phyloP scores from a whole-genome alignment of 2,329 filamentous ascomycete genomes.

The Teratosphaeria zuluensis region DNA sequence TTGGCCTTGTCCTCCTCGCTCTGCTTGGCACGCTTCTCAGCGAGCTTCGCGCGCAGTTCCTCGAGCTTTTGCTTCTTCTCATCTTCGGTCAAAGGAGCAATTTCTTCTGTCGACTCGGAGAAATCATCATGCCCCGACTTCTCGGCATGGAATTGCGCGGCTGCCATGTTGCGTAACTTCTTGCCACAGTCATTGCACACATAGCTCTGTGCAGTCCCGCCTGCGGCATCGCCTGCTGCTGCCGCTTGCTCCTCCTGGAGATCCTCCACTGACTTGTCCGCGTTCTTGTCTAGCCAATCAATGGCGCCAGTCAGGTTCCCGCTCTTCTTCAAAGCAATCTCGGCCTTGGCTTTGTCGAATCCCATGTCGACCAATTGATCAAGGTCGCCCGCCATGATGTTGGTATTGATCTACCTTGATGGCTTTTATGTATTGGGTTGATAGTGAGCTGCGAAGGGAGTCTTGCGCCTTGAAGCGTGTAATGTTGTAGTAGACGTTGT shows the following conservation, averaged over 20 bases:
- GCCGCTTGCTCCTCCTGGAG: constrained; percentile 45
- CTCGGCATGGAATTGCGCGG: constrained; percentile 82
- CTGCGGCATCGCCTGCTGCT: constrained; percentile 32
- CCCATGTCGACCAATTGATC: constrained; percentile 57
- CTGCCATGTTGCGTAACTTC: constrained; percentile 69
- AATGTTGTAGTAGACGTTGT: not conserved
- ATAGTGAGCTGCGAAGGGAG: not conserved
- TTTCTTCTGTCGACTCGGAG: constrained; percentile 83
- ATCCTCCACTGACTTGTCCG: constrained; percentile 78
- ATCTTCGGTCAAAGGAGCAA: constrained; percentile 81
- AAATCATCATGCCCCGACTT: constrained; percentile 91
- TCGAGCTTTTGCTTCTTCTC: constrained; percentile 74
- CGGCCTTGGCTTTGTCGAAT: constrained; percentile 73
- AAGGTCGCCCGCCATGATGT: constrained; percentile 43
- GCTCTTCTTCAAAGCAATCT: constrained; percentile 74
- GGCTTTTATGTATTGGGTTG: not conserved
- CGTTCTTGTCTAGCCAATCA: constrained; percentile 88
- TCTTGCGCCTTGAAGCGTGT: not conserved
- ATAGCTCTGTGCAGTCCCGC: constrained; percentile 66
- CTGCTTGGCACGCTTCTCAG: constrained; percentile 60
- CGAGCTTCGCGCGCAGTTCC: constrained; percentile 62
- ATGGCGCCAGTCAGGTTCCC: constrained; percentile 74
- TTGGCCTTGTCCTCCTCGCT: constrained; percentile 68
- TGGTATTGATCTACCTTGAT: not conserved
- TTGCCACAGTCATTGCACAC: constrained; percentile 94